Base-by-base conservation (phyloP, 1,139 yeast genomes). In the Taiozyma sp. region DNA sequence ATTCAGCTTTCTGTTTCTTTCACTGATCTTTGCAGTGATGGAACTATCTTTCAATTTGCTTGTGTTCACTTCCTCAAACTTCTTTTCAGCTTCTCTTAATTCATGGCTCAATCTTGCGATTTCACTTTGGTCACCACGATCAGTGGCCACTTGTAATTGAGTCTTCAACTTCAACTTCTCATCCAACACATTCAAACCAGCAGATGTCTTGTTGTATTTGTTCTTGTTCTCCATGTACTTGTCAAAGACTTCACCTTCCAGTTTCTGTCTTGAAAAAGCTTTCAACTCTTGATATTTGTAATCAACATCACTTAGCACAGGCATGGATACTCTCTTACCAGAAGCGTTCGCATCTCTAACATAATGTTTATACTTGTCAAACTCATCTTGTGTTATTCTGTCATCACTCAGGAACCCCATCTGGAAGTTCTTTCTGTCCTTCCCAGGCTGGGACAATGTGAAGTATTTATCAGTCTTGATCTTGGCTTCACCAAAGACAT, bases 361-460 rank as follows among this genome's bases (percentile, higher is more conserved):
- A 51, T 87, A 83, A 45, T 71, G 69, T 51, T 77, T 69, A 74
- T 92, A 93, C 60, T 83, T 77, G 27, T 81, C 83, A 65, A 84
- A 89, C 66, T 93, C 99, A 19, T 80, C 84, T 43, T 70, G 69
- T 0, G 84, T 75, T 46, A 90, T 78, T 2, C 83, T 79, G 4
- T 85, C 81, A 69, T 93, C 97, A 49, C 96, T 86, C 63, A 93
- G 84, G 45, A 81, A 81, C 47, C 80, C 82, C 76, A 93, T 82
- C 46, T 90, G 93, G 59, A 84, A 81, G 51, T 83, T 81, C 56
- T 84, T 84, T 53, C 83, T 79, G 52, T 78, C 80, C 45, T 69
- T 68, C 54, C 90, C 92, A 24, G 80, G 77, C 52, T 76, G 73
- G 51, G 72, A 66, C 57, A 76, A 64, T 65, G 72, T 72, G 70